Evolutionary conservation across 2,329 filamentous ascomycete genomes (phyloP), one percentile per base, ranked within the genome.

Genomic region (Pseudopyricularia javanii): DNA sequence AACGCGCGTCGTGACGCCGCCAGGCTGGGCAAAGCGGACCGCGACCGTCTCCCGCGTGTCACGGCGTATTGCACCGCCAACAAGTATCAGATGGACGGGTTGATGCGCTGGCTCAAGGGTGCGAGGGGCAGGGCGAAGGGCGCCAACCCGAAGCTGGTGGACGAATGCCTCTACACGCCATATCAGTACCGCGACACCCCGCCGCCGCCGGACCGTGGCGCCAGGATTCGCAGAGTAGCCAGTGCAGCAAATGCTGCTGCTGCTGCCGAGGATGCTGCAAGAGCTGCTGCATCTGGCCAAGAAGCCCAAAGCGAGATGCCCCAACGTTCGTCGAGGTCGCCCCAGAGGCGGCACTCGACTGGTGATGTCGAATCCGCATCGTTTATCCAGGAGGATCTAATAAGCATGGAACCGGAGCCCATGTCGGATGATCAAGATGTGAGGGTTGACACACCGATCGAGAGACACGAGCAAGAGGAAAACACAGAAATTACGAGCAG

Each of bases 1-100:
- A 95, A 86, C 0, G 93, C 93, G 8, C 77, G 93, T 56, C 80
- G 93, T 61, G 91, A 97, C 74, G 93, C 93, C 15, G 93, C 93
- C 28, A 77, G 91, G 53, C 70, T 98, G 40, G 93, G 93, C 35
- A 98, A 97, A 68, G 91, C 91, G 37, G 93, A 98, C 66, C 80
- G 93, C 54, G 86, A 89, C 57, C 79, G 85, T 57, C 70, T 98
- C 53, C 93, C 93, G 5, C 78, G 93, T 56, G 93, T 98, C 14
- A 97, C 93, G 37, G 93, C 93, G 35, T 98, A 97, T 70, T 97
- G 91, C 64, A 96, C 93, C 1, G 90, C 93, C 11, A 90, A 89
- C 63, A 85, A 85, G 51, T 97, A 97, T 68, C 83, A 91, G 60
- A 82, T 96, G 71, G 91, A 97, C 34, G 85, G 85, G 3, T 72